Base-by-base conservation (phyloP, 352 stramenopile species). In the Phytophthora megakarya region DNA sequence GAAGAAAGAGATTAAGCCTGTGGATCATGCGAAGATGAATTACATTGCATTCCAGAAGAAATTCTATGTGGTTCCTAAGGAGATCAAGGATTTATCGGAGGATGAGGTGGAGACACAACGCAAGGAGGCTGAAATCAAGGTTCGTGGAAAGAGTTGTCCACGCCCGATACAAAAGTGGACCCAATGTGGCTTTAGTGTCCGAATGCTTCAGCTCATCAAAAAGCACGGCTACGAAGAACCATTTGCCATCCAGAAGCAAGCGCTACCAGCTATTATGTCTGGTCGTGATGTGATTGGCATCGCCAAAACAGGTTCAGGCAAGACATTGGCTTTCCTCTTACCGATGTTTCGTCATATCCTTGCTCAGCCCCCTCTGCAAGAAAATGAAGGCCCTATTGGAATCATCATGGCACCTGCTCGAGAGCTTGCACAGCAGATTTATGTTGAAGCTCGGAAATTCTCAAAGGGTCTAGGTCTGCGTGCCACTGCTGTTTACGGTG, bases 201-300 rank as follows among this genome's bases (percentile, higher is more conserved):
- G 95, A 9, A 97, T 99, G 67, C 81, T 99, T 46, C 84, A 92
- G 47, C 80, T 99, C 9, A 90, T 99, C 43, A 81, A 97, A 30
- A 97, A 97, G 47, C 86, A 97, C 60, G 86, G 86, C 1, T 99
- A 99, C 66, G 65, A 78, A 3, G 88, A 97, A 47, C 98, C 98
- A 3, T 99, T 99, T 75, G 87, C 97, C 0, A 98, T 99, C 55
- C 98, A 99, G 69, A 86, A 93, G 21, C 97, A 98, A 73, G 88
- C 92, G 4, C 69, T 99, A 18, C 98, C 98, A 28, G 97, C 95
- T 16, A 98, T 99, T 62, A 99, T 99, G 97, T 94, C 90, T 0
- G 98, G 98, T 13, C 83, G 98, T 33, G 98, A 99, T 76, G 94
- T 99, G 3, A 99, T 99, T 67, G 97, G 96, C 13, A 98, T 99